Base-by-base conservation (phyloP, 1,284 basidiomycete genomes). In the Polyporus tsugae region DNA sequence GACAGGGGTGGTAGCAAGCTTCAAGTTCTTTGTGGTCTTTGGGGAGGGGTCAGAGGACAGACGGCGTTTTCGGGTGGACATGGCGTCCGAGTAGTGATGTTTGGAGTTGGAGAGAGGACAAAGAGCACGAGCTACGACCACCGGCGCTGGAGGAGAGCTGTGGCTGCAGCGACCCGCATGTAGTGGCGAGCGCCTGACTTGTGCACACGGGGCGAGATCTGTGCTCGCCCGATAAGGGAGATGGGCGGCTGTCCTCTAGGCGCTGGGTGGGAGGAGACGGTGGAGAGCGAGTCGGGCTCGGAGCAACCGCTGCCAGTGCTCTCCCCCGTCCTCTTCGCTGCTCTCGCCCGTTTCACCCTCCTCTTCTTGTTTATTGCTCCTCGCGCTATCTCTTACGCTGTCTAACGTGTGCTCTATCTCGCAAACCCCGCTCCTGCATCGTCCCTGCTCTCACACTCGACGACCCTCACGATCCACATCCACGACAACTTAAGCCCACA, bases 401-500 rank as follows among this genome's bases (percentile, higher is more conserved):
- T 70, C 65, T 63, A 55, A 62, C 68, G 41, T 49, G 63, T 70
- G 69, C 69, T 70, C 62, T 61, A 72, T 70, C 69, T 70, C 33
- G 44, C 60, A 53, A 53, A 39, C 10, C 42, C 62, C 46, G 55
- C 53, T 62, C 65, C 64, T 60, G 60, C 38, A 52, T 62, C 60
- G 39, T 55, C 58, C 52, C 22, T 49, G 49, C 60, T 59, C 65
- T 63, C 58, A 41, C 64, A 65, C 65, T 60, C 62, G 42, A 72
- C 66, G 64, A 63, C 67, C 71, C 69, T 70, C 69, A 72, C 71
- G 69, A 72, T 60, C 71, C 69, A 63, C 60, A 70, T 72, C 71
- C 61, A 72, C 71, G 69, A 69, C 71, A 67, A 64, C 55, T 69
- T 67, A 69, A 72, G 63, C 58, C 53, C 63, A 65, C 67, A 42